phyloP scores from a whole-genome alignment of 2,329 filamentous ascomycete genomes.

The Cercospora sp. region DNA sequence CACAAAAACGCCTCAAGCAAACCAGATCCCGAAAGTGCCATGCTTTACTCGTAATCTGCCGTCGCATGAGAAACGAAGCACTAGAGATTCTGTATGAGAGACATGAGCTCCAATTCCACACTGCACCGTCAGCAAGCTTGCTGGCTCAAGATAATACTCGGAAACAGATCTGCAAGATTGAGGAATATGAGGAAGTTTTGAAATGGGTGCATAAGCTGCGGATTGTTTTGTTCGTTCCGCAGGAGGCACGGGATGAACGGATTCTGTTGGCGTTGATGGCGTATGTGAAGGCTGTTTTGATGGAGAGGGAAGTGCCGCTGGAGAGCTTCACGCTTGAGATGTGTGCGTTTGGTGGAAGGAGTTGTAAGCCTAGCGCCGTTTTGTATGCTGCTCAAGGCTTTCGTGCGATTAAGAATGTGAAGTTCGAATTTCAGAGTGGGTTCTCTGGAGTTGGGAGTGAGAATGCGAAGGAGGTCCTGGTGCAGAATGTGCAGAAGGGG shows the following conservation, averaged over 20 bases:
- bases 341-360: background rate
- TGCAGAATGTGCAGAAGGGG: background rate
- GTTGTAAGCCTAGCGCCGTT: conserved; percentile 9
- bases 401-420: conserved; percentile 4
- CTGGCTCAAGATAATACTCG: background rate
- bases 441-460: conserved; percentile 15
- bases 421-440: conserved; percentile 19
- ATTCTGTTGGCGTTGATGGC: conserved; percentile 2
- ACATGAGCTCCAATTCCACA: conserved; percentile 13
- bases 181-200: background rate
- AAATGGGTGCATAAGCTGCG: background rate
- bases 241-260: background rate
- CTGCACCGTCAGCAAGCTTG: background rate
- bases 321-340: background rate
- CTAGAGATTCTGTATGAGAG: conserved; percentile 10
- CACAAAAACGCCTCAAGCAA: background rate
- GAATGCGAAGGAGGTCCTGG: conserved; percentile 13
- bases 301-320: background rate
- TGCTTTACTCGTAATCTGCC: conserved; percentile 7
- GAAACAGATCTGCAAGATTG: background rate
- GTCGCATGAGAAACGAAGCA: conserved; percentile 10
- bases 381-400: conserved; percentile 22
- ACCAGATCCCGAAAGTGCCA: conserved; percentile 1
- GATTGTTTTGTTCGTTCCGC: background rate
- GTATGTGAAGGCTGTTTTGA: conserved; percentile 3